Base-by-base conservation (phyloP, 768 basidiomycete species). In the Polyporus arcularius region DNA sequence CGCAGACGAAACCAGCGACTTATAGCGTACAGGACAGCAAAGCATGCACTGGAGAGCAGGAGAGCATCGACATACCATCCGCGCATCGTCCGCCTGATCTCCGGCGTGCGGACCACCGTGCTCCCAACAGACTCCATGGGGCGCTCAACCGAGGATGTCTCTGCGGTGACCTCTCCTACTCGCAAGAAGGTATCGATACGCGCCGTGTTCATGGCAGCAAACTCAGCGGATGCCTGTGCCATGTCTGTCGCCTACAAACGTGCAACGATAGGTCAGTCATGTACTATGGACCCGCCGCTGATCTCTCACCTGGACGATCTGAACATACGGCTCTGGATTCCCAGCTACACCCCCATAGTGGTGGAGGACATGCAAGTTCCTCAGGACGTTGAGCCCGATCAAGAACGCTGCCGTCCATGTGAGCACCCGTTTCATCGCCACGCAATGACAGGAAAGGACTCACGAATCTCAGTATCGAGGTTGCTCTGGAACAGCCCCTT, bases 191-290 rank as follows among this genome's bases (percentile, higher is more conserved):
- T 45, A 10, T 47, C 21, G 8, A 56, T 38, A 3, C 55, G 55
- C n/a, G 45, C 46, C 3, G 31, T n/a, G 30, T 56, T 56, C 55
- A 56, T 56, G 7, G 31, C 45, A 32, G 47, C 9, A 26, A 56
- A 56, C 8, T 56, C 55, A 12, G 3, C 28, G 14, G 14, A 56
- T 7, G 46, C 45, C 31, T 35, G 35, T 2, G 46, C 55, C 35
- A 35, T 15, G 21, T 56, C 18, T 2, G 30, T 47, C n/a, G 55
- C 18, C 43, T 56, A 32, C 18, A 15, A n/a, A 6, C 11, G 14
- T 4, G 45, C 21, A 14, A 28, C 12, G 7, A 2, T 26, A 45
- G 9, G n/a, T 45, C 43, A 45, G 16, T 18, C 43, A n/a, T 45
- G n/a, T 3, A 48, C 28, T 3, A 2, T 11, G 3, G 46, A 43